A percentile compares a stretch with the other conserved stretches of the same genome.
Evolutionary conservation across 768 basidiomycete species (phyloP).

Genomic region (Galerina sulciceps): DNA sequence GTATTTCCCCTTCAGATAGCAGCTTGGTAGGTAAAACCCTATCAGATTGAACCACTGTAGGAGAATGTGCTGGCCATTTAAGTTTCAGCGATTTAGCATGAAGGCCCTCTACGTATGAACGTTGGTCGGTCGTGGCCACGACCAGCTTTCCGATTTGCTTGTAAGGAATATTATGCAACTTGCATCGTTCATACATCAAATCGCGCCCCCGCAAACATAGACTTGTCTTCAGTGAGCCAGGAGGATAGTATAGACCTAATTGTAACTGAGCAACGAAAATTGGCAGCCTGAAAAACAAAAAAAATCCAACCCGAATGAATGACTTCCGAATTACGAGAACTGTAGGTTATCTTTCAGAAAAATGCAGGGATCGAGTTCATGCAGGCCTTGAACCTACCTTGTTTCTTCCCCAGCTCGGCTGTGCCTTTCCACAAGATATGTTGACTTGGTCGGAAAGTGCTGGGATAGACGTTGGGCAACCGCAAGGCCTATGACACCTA

Average conservation of each 20-base stretch:
- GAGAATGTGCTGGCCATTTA: conserved; percentile 50
- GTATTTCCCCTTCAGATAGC: conserved; percentile 68
- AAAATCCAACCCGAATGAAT: conserved; percentile 76
- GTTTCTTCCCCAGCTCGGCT: conserved; percentile 80
- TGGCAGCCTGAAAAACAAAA: background rate
- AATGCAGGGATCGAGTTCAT: background rate
- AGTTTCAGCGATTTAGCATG: conserved; percentile 64
- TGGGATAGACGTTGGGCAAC: conserved; percentile 76
- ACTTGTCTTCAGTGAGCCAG: conserved; percentile 80
- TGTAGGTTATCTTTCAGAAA: conserved; percentile 28
- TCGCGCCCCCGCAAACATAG: conserved; percentile 88
- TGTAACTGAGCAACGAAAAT: background rate
- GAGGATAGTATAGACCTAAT: conserved; percentile 83
- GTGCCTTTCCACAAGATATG: conserved; percentile 83
- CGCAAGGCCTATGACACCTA: conserved; percentile 86
- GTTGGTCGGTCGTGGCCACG: conserved; percentile 74
- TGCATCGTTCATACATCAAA: conserved; percentile 81
- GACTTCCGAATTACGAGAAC: conserved; percentile 94
- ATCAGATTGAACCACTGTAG: conserved; percentile 24
- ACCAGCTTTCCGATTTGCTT: conserved; percentile 88
- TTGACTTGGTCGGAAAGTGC: conserved; percentile 68
- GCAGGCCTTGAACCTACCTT: conserved; percentile 49
- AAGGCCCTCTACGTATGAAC: conserved; percentile 70
- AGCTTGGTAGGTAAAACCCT: conserved; percentile 65
- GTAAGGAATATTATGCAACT: conserved; percentile 61